These are phyloP conservation scores for Alternaria solani DNA, from an alignment of 2,329 filamentous ascomycete species.

Conservation along the genomic window DNA sequence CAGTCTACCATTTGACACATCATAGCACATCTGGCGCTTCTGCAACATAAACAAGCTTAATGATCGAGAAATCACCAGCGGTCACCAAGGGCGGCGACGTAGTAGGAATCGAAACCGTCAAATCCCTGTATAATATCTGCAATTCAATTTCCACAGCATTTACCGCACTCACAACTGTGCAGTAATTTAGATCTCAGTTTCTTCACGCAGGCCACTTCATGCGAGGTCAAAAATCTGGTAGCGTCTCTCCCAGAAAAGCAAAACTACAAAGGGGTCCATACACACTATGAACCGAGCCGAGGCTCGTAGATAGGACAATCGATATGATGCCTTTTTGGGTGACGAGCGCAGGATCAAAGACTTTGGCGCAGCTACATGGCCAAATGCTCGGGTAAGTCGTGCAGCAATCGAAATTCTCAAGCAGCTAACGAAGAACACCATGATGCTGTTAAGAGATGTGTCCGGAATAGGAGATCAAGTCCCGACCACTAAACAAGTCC, in stretches of 20 bases:
- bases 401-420: neutral
- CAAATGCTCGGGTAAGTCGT: neutral
- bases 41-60: too few species aligned
- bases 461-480: neutral
- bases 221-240: neutral
- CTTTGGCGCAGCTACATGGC: neutral
- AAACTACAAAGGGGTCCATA: neutral
- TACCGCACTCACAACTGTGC: neutral
- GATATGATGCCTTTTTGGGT: neutral
- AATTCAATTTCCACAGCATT: neutral
- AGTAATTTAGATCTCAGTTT: neutral
- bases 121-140: neutral
- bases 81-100: neutral
- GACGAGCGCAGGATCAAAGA: neutral
- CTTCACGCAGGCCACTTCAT: neutral
- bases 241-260: neutral
- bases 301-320: neutral
- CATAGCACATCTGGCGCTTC: too few species aligned
- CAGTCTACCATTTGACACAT: too few species aligned
- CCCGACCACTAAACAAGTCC: neutral
- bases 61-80: too few species aligned
- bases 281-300: neutral
- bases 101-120: neutral
- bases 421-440: neutral
- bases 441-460: neutral